Evolutionary conservation across 768 basidiomycete species (phyloP).

Genomic region (Suillus lakei): DNA sequence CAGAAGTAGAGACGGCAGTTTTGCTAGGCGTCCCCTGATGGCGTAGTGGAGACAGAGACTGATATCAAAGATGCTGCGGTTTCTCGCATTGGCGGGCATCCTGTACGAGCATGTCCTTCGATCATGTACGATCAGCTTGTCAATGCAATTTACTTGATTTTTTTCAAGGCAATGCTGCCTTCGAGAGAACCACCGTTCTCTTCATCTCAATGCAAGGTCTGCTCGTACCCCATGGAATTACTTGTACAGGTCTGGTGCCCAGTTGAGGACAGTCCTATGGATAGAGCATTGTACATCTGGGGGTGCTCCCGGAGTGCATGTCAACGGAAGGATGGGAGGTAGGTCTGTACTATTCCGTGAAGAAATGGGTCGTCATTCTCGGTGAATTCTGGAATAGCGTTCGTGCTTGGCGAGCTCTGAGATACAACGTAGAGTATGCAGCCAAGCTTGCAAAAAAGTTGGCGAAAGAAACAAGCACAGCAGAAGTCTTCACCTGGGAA

Average conservation of each 20-base stretch:
- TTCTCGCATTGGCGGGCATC: constrained; percentile 88
- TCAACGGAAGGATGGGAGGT: constrained; percentile 82
- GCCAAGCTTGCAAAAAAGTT: constrained; percentile 67
- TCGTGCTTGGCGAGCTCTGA: constrained; percentile 80
- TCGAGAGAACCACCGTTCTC: constrained; percentile 62
- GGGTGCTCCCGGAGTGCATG: constrained; percentile 74
- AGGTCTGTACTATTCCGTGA: constrained; percentile 30
- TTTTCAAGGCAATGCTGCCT: constrained; percentile 72
- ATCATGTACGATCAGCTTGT: constrained; percentile 50
- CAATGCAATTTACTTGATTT: constrained; percentile 50
- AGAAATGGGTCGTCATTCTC: constrained; percentile 17
- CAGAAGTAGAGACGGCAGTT: constrained; percentile 72
- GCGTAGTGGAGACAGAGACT: constrained; percentile 54
- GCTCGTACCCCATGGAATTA: constrained; percentile 76
- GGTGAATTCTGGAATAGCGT: constrained; percentile 49
- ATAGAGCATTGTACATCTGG: constrained; percentile 86
- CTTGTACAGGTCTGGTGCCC: constrained; percentile 92
- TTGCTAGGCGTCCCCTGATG: constrained; percentile 84
- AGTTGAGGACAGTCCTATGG: constrained; percentile 82
- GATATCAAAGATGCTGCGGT: constrained; percentile 80
- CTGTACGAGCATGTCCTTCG: constrained; percentile 70
- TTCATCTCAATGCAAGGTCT: constrained; percentile 73
- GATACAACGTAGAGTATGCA: constrained; percentile 77
- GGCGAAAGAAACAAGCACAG: constrained; percentile 41
- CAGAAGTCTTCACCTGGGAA: constrained; percentile 42